Conservation (phyloP, 1,139 yeast genomes). For the Blastobotrys niveus region DNA sequence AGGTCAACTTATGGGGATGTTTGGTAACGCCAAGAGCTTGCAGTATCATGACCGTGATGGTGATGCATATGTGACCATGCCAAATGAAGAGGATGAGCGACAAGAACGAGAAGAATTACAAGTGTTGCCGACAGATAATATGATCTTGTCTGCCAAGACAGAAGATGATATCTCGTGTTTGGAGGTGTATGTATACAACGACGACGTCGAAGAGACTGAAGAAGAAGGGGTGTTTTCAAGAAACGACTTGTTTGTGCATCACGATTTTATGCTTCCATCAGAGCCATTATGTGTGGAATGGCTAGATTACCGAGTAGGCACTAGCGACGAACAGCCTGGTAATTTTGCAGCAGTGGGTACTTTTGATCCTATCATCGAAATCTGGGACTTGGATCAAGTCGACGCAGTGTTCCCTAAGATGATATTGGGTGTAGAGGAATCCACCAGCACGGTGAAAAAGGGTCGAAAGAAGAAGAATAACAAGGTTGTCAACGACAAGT, state of each 20-base stretch:
- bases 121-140: conserved; percentile 82
- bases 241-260: conserved; percentile 84
- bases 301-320: conserved; percentile 58
- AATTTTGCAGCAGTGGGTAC: conserved; percentile 96
- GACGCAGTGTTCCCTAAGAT: conserved; percentile 95
- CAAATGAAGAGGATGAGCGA: conserved; percentile 53
- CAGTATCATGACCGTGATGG: conserved; percentile 53
- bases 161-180: conserved; percentile 91
- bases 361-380: conserved; percentile 93
- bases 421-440: conserved; percentile 62
- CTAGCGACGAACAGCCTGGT: conserved; percentile 49
- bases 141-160: conserved; percentile 87
- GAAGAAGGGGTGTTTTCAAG: conserved; percentile 52
- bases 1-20: conserved; percentile 39
- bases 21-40: conserved; percentile 41
- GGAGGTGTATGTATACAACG: conserved; percentile 92
- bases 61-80: conserved; percentile 70
- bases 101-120: conserved; percentile 78
- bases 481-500: conserved; percentile 56
- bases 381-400: conserved; percentile 90
- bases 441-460: conserved; percentile 37
- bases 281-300: conserved; percentile 97
- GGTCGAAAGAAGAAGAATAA: conserved; percentile 49
- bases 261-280: conserved; percentile 93
- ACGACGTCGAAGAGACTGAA: conserved; percentile 48